phyloP scores from a whole-genome alignment of 257 asterid genomes.

The Scutellaria minor region DNA sequence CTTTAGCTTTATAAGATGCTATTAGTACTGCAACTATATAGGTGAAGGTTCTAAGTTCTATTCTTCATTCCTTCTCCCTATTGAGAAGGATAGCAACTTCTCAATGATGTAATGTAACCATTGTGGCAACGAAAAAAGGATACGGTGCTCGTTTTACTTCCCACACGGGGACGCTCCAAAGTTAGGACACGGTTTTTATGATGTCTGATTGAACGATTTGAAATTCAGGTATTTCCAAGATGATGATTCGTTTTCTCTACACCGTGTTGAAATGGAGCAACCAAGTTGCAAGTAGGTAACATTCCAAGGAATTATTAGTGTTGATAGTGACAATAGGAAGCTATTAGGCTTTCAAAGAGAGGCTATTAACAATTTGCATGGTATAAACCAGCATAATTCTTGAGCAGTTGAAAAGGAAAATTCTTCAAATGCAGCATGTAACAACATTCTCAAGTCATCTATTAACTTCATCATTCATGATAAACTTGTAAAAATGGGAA shows the following conservation, averaged over 20 bases:
- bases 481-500: too few relatives aligned
- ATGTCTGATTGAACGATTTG: neutral
- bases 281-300: slow-evolving; percentile 21
- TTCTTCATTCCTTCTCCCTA: slow-evolving; percentile 26
- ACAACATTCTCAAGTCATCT: neutral
- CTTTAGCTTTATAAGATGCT: slow-evolving; percentile 25
- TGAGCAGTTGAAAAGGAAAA: neutral
- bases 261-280: slow-evolving; percentile 7
- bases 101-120: slow-evolving; percentile 38
- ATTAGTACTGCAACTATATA: slow-evolving; percentile 7
- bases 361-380: slow-evolving; percentile 1
- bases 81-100: slow-evolving; percentile 46
- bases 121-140: slow-evolving; percentile 43
- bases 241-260: slow-evolving; percentile 1
- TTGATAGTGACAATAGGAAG: neutral
- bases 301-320: slow-evolving; percentile 6
- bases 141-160: slow-evolving; percentile 13
- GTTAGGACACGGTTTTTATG: neutral
- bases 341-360: slow-evolving; percentile 11
- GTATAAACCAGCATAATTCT: slow-evolving; percentile 43
- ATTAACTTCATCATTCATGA: neutral
- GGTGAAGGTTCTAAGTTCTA: slow-evolving; percentile 33
- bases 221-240: neutral
- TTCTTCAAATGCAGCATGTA: neutral
- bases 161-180: neutral